Conservation (phyloP, 2,329 filamentous ascomycete species). For the Falciphora oryzae region DNA sequence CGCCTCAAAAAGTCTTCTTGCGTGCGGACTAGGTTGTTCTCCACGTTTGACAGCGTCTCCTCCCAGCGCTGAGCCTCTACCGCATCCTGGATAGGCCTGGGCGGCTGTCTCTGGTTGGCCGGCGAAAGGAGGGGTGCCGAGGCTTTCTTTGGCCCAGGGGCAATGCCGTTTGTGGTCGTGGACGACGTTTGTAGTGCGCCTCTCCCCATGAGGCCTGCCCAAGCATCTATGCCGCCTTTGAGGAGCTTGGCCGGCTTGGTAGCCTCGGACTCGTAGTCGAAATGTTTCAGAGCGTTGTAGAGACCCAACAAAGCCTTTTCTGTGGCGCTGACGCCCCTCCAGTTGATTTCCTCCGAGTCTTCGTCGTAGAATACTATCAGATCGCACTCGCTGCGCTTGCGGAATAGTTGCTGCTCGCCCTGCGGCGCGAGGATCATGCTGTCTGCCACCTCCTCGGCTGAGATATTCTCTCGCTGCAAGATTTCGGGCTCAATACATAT, state of each 20-base stretch:
- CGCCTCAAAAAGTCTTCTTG: constrained; percentile 80
- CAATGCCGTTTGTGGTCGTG: constrained; percentile 15
- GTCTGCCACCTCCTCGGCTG: constrained; percentile 7
- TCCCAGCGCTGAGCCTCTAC: constrained; percentile 81
- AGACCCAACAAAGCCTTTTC: constrained; percentile 62
- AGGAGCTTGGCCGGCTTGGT: constrained; percentile 66
- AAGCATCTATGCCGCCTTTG: constrained; percentile 76
- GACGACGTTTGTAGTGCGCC: constrained; percentile 49
- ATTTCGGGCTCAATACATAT: constrained; percentile 86
- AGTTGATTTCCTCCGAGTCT: constrained; percentile 50
- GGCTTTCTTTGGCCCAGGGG: constrained; percentile 23
- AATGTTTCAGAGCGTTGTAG: constrained; percentile 74
- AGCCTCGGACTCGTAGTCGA: constrained; percentile 51
- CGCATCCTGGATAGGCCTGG: constrained; percentile 62
- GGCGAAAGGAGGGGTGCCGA: not conserved
- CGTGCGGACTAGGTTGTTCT: constrained; percentile 55
- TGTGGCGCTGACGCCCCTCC: constrained; percentile 14
- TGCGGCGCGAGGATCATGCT: constrained; percentile 50
- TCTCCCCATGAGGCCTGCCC: constrained; percentile 74
- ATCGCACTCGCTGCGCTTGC: constrained; percentile 68
- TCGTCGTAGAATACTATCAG: constrained; percentile 90
- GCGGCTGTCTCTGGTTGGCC: constrained; percentile 8
- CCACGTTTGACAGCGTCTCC: constrained; percentile 56
- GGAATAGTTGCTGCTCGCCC: constrained; percentile 72
- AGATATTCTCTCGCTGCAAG: constrained; percentile 59